Percentiles rank a stretch among this genome's conserved stretches.
These are phyloP conservation scores for Meyerozyma elateridarum DNA, from an alignment of 1,139 yeast species.

Conservation along the genomic window DNA sequence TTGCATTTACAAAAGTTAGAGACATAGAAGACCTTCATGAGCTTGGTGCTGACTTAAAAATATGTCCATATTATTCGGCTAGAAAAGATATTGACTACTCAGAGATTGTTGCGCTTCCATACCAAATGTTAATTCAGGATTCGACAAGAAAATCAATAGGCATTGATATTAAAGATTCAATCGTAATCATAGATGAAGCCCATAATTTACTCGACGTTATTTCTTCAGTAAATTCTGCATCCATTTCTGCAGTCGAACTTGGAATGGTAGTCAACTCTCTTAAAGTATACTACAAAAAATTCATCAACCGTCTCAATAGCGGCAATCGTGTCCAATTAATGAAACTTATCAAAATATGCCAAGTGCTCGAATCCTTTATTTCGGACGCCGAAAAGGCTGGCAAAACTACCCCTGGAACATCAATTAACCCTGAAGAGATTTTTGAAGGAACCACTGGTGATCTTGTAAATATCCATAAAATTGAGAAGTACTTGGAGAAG, in stretches of 20 bases:
- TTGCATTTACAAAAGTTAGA: constrained; percentile 54
- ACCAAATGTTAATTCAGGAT: constrained; percentile 69
- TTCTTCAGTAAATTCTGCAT: constrained; percentile 61
- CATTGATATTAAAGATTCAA: constrained; percentile 55
- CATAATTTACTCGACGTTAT: constrained; percentile 83
- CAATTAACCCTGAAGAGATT: constrained; percentile 48
- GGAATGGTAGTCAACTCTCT: constrained; percentile 40
- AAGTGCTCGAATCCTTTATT: constrained; percentile 46
- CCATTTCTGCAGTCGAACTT: constrained; percentile 50
- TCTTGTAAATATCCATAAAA: constrained; percentile 61
- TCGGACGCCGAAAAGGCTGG: constrained; percentile 17
- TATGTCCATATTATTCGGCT: constrained; percentile 83
- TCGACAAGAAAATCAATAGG: constrained; percentile 59
- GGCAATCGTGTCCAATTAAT: constrained; percentile 68
- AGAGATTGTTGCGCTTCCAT: constrained; percentile 81
- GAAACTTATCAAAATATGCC: constrained; percentile 59
- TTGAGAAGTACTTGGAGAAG: constrained; percentile 58
- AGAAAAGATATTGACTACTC: constrained; percentile 52
- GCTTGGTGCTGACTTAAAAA: constrained; percentile 51
- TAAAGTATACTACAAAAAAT: constrained; percentile 53
- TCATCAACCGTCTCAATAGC: constrained; percentile 60
- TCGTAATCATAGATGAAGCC: constrained; percentile 88
- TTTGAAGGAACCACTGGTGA: constrained; percentile 63
- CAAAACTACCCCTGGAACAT: constrained; percentile 46
- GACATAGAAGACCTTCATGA: constrained; percentile 79